Base-by-base conservation (phyloP, 2,329 filamentous ascomycete genomes). In the Talaromyces albobiverticillius region DNA sequence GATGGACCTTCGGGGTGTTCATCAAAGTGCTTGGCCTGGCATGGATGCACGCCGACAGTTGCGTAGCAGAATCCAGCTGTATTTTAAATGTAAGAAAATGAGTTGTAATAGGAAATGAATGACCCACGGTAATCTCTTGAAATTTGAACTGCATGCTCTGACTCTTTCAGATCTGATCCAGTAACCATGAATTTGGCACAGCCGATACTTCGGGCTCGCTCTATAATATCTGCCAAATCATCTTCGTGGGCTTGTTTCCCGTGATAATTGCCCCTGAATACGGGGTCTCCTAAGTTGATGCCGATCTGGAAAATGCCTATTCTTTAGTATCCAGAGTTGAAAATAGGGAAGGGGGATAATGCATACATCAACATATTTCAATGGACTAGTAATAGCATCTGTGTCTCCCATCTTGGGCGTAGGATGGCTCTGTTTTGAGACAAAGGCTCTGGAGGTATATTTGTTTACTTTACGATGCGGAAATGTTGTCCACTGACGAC, bases 21-120 rank as follows among this genome's bases (percentile, higher is more conserved):
- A 60, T 88, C 86, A 69, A 99, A 95, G 51, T 88, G 83, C 59
- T 87, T 83, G 61, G 89, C 89, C 59, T 85, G 88, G 73, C 94
- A 99, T 13, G 94, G 94, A 69, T 99, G 94, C 41, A 99, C 90
- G 59, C 94, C 94, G 9, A 95, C 86, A 1, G 94, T 99, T 20
- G 88, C 86, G 71, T 90, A 99, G 65, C 95, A 90, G 31, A 85
- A 82, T 18, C 87, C 88, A 20, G 90, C 89, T 91, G 59, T 50
- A 13, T 25, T 7, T 18, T 2, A 1, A 7, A 47, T 51, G 41
- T 29, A 20, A 31, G 25, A 2, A 11, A 20, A 23, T 16, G 22
- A n/a, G n/a, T 22, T 41, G 36, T 3, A 29, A 45, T 14, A 29
- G 41, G 18, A 43, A 57, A 31, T 26, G 16, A 51, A 46, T 55